Conservation (phyloP, 2,329 filamentous ascomycete genomes). For the Colletotrichum tabaci region DNA sequence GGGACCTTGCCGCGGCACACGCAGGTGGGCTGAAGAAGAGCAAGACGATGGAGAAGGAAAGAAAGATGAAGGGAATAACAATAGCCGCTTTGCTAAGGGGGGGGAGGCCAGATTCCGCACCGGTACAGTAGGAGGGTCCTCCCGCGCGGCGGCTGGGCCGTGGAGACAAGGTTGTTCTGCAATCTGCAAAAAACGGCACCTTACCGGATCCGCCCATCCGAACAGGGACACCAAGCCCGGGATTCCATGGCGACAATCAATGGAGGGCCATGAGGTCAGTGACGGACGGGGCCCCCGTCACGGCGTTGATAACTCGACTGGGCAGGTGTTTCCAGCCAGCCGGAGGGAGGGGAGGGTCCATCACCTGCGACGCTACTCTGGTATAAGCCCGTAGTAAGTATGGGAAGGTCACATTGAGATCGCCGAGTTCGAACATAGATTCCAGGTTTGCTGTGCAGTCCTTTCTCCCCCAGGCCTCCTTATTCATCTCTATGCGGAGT, state of each 20-base stretch:
- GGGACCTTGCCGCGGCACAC: constrained; percentile 4
- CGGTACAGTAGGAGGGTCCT: constrained; percentile 21
- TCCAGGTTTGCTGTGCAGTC: constrained; percentile 13
- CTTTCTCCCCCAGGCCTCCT: too few relatives aligned
- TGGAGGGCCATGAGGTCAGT: not conserved
- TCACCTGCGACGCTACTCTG: constrained; percentile 29
- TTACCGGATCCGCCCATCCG: constrained; percentile 25
- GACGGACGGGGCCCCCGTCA: not conserved
- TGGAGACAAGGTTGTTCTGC: constrained; percentile 19
- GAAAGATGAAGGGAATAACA: too few relatives aligned
- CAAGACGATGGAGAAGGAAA: not conserved
- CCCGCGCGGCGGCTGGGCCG: constrained; percentile 15
- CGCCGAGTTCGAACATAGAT: constrained; percentile 13
- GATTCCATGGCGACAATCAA: constrained; percentile 18
- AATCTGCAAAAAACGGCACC: constrained; percentile 1
- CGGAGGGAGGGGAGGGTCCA: constrained; percentile 1
- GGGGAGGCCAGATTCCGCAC: constrained; percentile 22
- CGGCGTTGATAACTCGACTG: constrained; percentile 31
- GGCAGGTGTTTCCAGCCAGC: constrained; percentile 36
- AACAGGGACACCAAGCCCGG: constrained; percentile 14
- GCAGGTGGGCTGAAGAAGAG: constrained; percentile 1
- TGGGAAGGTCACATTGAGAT: constrained; percentile 28
- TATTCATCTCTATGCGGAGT: constrained; percentile 7
- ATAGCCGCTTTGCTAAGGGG: too few relatives aligned
- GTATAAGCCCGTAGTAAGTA: constrained; percentile 15